Evolutionary conservation across 805 yeast genomes (phyloP).

Genomic region (Candida mattraensis): DNA sequence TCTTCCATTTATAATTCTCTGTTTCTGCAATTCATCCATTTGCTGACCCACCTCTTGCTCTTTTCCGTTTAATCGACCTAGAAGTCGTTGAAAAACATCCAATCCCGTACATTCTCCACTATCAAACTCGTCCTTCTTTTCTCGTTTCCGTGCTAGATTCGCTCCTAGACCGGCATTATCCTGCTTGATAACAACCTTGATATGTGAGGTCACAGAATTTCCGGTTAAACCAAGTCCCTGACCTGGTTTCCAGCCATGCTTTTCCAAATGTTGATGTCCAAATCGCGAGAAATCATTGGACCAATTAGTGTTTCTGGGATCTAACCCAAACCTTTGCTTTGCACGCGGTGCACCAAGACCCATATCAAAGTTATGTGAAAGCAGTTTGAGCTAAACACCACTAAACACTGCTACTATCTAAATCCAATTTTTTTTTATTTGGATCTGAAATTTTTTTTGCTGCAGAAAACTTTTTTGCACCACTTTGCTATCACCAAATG

Average conservation of each 20-base stretch:
- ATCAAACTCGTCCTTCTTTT: constrained; percentile 66
- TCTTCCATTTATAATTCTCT: constrained; percentile 74
- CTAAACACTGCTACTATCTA: no score
- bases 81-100: constrained; percentile 87
- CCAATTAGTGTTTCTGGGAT: constrained; percentile 95
- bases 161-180: constrained; percentile 91
- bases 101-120: constrained; percentile 86
- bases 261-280: constrained; percentile 82
- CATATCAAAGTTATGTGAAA: constrained; percentile 41
- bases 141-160: constrained; percentile 47
- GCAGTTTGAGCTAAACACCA: constrained; percentile 1
- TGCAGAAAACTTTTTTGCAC: not conserved
- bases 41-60: constrained; percentile 65
- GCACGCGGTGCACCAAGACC: constrained; percentile 79
- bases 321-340: constrained; percentile 84
- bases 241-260: constrained; percentile 93
- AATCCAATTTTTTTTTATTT: constrained; percentile 7
- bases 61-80: constrained; percentile 87
- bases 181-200: constrained; percentile 77
- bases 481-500: no score
- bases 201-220: constrained; percentile 74
- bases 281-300: constrained; percentile 80
- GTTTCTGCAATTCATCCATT: constrained; percentile 65
- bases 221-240: constrained; percentile 74
- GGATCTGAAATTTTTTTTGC: constrained; percentile 3